Evolutionary conservation across 257 asterid genomes (phyloP), one percentile per base, ranked within the genome.

Genomic region (Solanum bulbocastanum): DNA sequence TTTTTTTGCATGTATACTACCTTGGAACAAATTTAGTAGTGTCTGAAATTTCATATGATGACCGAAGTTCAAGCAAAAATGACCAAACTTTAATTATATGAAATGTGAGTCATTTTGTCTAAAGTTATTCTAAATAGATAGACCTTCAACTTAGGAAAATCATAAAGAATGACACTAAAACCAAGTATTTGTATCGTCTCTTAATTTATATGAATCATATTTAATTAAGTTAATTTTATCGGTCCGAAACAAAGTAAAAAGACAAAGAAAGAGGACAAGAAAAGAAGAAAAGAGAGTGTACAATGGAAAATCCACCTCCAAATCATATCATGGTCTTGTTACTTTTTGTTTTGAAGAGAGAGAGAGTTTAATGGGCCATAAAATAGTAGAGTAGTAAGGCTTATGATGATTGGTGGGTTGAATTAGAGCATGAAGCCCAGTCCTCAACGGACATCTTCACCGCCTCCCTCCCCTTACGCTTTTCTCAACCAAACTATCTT

Each of bases 391-490:
- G 62, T 16, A 52, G 87, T 60, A 60, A 37, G 75, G 25, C 30
- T 18, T 85, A 58, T 84, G 72, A 88, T 71, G 33, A 90, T 90
- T 74, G 89, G 82, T 86, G 69, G 89, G 89, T 90, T 86, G 91
- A 90, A 86, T 90, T 88, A 86, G 71, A 83, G 62, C 91, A 90
- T 88, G 87, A 85, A 84, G 83, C 86, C 86, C 90, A 83, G 52
- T 87, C 65, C 56, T 82, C 40, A 72, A 72, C 72, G 91, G 88
- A 39, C 89, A 90, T 90, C 90, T 91, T 89, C 91, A 91, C 89
- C 92, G 86, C 25, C 91, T 90, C 39, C 73, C 4, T 52, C 82
- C 88, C 37, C 49, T 82, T 69, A 25, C 33, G 14, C 1, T 46
- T 30, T 42, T 69, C 76, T 37, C 83, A 74, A 22, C 83, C 7